These are phyloP conservation scores for Boletellus ananas DNA, from an alignment of 768 basidiomycete genomes.

Conservation along the genomic window DNA sequence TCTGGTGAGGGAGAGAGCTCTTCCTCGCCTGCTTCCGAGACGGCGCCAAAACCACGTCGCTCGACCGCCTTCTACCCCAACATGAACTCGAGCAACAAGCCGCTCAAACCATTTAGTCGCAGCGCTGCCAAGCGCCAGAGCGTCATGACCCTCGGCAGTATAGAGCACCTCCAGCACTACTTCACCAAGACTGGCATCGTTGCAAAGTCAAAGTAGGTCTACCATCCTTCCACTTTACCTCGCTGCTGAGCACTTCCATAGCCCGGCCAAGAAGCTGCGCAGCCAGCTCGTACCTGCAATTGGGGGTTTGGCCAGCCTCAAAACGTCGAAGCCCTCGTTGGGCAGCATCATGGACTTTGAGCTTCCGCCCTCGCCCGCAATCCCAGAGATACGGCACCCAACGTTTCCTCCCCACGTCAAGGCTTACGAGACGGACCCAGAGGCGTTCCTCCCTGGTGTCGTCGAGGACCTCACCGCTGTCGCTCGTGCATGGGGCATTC, in stretches of 20 bases:
- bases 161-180: conserved; percentile 93
- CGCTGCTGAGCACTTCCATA: conserved; percentile 19
- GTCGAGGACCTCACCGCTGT: conserved; percentile 69
- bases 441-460: conserved; percentile 71
- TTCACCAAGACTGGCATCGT: conserved; percentile 86
- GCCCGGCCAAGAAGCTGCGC: conserved; percentile 47
- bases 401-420: conserved; percentile 55
- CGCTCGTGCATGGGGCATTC: conserved; percentile 59
- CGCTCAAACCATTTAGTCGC: conserved; percentile 79
- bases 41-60: conserved; percentile 51
- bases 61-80: conserved; percentile 79
- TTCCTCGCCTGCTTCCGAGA: conserved; percentile 24
- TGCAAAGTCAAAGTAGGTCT: conserved; percentile 66
- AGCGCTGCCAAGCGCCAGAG: conserved; percentile 92
- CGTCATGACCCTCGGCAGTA: conserved; percentile 93
- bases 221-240: background rate
- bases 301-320: conserved; percentile 52
- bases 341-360: conserved; percentile 47
- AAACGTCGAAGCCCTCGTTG: conserved; percentile 36
- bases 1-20: conserved; percentile 42
- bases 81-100: conserved; percentile 65
- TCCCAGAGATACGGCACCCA: conserved; percentile 45
- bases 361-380: conserved; percentile 66
- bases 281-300: conserved; percentile 74
- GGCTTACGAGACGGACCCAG: conserved; percentile 70